These are phyloP conservation scores for Verbena officinalis DNA, from an alignment of 257 asterid species.

Conservation along the genomic window DNA sequence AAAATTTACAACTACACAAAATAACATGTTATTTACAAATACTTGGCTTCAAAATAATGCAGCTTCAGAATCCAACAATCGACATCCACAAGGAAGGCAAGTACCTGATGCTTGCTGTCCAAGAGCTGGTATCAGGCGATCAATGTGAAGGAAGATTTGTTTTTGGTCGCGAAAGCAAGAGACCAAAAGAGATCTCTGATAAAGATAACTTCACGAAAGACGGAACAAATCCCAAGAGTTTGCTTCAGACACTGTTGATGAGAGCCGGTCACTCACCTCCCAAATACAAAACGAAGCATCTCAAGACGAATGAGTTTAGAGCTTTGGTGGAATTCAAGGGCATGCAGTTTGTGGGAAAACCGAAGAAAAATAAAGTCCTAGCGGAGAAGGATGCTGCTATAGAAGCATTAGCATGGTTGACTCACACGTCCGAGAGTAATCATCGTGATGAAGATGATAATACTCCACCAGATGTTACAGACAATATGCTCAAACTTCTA, in stretches of 20 bases:
- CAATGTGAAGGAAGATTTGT: constrained; percentile 95
- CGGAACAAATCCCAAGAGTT: constrained; percentile 91
- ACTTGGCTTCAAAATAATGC: constrained; percentile 30
- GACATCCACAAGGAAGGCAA: constrained; percentile 96
- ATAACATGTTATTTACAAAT: too few species aligned
- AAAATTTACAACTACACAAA: too few species aligned
- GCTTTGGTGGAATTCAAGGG: constrained; percentile 94
- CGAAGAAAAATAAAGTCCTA: constrained; percentile 75
- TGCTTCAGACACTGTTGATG: constrained; percentile 92
- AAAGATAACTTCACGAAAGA: constrained; percentile 77
- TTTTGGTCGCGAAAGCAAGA: constrained; percentile 90
- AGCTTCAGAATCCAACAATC: constrained; percentile 78
- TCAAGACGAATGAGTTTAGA: constrained; percentile 90
- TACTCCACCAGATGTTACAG: constrained; percentile 78
- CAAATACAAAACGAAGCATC: constrained; percentile 92
- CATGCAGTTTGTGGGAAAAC: constrained; percentile 97
- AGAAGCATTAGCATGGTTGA: constrained; percentile 94
- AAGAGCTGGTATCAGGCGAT: constrained; percentile 87
- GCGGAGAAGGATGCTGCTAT: constrained; percentile 97
- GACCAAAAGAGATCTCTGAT: constrained; percentile 47
- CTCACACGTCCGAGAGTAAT: constrained; percentile 72
- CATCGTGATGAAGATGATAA: constrained; percentile 54
- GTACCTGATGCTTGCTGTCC: constrained; percentile 90
- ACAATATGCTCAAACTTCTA: constrained; percentile 89
- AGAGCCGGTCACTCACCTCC: constrained; percentile 99